These are phyloP conservation scores for Xylariales sp. DNA, from an alignment of 2,329 filamentous ascomycete genomes.

Conservation along the genomic window DNA sequence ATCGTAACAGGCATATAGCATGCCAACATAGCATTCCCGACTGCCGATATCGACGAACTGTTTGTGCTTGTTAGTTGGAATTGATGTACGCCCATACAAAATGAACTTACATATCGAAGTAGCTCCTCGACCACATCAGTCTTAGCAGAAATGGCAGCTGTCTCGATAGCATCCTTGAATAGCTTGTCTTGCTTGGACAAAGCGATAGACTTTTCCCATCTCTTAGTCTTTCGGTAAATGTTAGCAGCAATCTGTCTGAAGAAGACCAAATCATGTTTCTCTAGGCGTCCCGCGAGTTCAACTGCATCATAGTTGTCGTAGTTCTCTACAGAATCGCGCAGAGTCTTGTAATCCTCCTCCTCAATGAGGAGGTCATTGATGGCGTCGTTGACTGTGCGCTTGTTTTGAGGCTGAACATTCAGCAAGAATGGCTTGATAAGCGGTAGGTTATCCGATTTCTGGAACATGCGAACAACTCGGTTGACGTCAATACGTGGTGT, in stretches of 20 bases:
- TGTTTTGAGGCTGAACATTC: constrained; percentile 96
- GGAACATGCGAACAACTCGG: constrained; percentile 98
- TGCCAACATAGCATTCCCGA: constrained; percentile 99
- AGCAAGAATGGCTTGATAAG: constrained; percentile 99
- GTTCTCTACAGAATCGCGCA: constrained; percentile 96
- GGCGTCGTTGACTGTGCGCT: constrained; percentile 96
- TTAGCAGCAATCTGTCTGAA: constrained; percentile 98
- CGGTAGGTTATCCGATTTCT: constrained; percentile 97
- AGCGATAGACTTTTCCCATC: constrained; percentile 98
- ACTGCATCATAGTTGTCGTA: constrained; percentile 99
- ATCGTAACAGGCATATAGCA: constrained; percentile 98
- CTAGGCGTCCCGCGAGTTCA: constrained; percentile 88
- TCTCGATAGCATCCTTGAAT: constrained; percentile 99
- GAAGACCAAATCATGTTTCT: constrained; percentile 98
- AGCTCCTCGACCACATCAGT: constrained; percentile 93
- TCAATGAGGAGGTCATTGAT: constrained; percentile 98
- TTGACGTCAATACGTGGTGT: constrained; percentile 97
- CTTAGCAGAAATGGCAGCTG: constrained; percentile 91
- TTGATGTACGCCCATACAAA: constrained; percentile 8
- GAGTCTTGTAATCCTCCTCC: constrained; percentile 98
- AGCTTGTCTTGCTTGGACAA: constrained; percentile 99
- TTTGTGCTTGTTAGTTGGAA: constrained; percentile 49
- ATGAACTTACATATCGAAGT: constrained; percentile 87
- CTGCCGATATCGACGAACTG: constrained; percentile 99
- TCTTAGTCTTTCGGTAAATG: constrained; percentile 99